Evolutionary conservation across 371 early-diverging fungal species (phyloP), one percentile per base, ranked within the genome.

Genomic region (Mortierella sp.): DNA sequence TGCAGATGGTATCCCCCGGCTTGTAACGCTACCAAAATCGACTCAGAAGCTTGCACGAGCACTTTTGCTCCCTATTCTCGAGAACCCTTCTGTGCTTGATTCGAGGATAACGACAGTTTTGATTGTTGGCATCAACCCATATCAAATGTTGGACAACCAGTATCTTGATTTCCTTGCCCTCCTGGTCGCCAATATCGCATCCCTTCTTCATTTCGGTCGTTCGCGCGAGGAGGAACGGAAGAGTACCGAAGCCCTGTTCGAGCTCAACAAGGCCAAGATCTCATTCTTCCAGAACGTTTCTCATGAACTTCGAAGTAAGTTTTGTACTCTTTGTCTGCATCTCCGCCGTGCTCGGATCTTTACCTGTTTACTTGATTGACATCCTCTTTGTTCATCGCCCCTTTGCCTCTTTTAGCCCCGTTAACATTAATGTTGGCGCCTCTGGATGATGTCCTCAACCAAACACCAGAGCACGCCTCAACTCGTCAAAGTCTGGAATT

Each of bases 341-440:
- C 17, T 21, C 34, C n/a, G n/a, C n/a, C n/a, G n/a, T n/a, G n/a
- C n/a, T n/a, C n/a, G n/a, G n/a, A n/a, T n/a, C n/a, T n/a, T n/a
- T n/a, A n/a, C n/a, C n/a, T n/a, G n/a, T n/a, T n/a, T n/a, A n/a
- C n/a, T n/a, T n/a, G n/a, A n/a, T n/a, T n/a, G n/a, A n/a, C n/a
- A n/a, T n/a, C n/a, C n/a, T n/a, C n/a, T n/a, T n/a, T n/a, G n/a
- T n/a, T n/a, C n/a, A n/a, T n/a, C n/a, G n/a, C n/a, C n/a, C n/a
- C n/a, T n/a, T n/a, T n/a, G n/a, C n/a, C n/a, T n/a, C n/a, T n/a
- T n/a, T 29, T 50, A 82, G 72, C 83, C 0, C 85, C 85, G 7
- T 51, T 85, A 31, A 82, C 83, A 1, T 43, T 85, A 22, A 83
- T 85, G 65, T 52, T 85, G n/a, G 78, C 80, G 0, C 85, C 85